These are phyloP conservation scores for Coccinonectria pachysandricola DNA, from an alignment of 2,329 filamentous ascomycete genomes.

Conservation along the genomic window DNA sequence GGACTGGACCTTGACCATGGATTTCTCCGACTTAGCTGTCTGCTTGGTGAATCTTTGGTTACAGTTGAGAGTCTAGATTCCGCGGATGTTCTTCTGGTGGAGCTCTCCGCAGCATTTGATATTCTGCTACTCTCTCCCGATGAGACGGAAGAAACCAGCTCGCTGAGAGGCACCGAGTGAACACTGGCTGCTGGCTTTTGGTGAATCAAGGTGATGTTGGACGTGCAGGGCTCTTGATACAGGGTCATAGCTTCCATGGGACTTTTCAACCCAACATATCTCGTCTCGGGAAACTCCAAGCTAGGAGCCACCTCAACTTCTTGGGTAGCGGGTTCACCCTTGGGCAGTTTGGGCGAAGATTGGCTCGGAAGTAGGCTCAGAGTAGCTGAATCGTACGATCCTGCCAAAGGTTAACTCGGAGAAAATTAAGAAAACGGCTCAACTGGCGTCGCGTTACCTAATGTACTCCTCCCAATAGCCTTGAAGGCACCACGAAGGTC, in stretches of 20 bases:
- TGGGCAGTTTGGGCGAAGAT: too few species aligned
- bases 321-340: too few species aligned
- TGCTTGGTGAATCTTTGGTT: conserved; percentile 13
- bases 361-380: too few species aligned
- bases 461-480: conserved; percentile 22
- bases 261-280: too few species aligned
- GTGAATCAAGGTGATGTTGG: conserved; percentile 21
- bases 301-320: too few species aligned
- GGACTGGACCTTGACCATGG: conserved; percentile 28
- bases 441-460: too few species aligned
- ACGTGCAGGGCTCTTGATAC: too few species aligned
- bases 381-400: conserved; percentile 16
- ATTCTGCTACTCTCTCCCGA: conserved; percentile 17
- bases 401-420: conserved; percentile 14
- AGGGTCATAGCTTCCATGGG: too few species aligned
- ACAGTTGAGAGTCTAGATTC: conserved; percentile 20
- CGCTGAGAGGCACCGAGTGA: conserved; percentile 10
- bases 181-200: conserved; percentile 10
- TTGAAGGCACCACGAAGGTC: conserved; percentile 25
- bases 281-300: too few species aligned
- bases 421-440: too few species aligned
- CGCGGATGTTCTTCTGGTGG: conserved; percentile 24
- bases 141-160: conserved; percentile 16
- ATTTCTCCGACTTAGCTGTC: conserved; percentile 20
- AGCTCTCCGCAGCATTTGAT: conserved; percentile 15